Percentiles rank a stretch among this genome's conserved stretches.
Conservation (phyloP, 2,329 filamentous ascomycete species). For the Penicillium sp. region DNA sequence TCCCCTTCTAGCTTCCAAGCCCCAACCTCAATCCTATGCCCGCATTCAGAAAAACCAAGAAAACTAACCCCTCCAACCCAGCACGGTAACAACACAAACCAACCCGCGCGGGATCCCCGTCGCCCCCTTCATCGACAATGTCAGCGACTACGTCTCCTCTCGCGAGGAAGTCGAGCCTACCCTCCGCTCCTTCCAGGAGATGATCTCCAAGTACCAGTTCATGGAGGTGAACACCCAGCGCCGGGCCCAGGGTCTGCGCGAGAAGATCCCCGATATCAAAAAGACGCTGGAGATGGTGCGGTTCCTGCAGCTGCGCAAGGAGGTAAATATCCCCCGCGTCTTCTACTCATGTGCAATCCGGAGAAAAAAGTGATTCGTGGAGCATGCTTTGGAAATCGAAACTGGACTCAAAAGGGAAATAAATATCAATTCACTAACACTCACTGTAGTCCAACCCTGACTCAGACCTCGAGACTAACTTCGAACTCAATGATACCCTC, state of each 20-base stretch:
- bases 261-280: slow-evolving; percentile 94
- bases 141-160: slow-evolving; percentile 40
- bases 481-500: slow-evolving; percentile 92
- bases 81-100: slow-evolving; percentile 26
- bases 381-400: not conserved
- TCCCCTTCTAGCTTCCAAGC: not conserved
- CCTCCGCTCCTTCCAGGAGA: slow-evolving; percentile 41
- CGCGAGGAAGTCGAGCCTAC: slow-evolving; percentile 41
- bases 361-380: not conserved
- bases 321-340: slow-evolving; percentile 43
- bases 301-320: slow-evolving; percentile 70
- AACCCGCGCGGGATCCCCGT: slow-evolving; percentile 41
- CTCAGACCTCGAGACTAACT: slow-evolving; percentile 73
- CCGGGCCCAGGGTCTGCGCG: slow-evolving; percentile 68
- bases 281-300: slow-evolving; percentile 88
- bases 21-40: not conserved
- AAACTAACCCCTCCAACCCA: slow-evolving; percentile 18
- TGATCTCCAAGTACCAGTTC: slow-evolving; percentile 89
- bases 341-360: not conserved
- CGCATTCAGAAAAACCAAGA: not conserved
- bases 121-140: slow-evolving; percentile 42
- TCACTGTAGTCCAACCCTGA: slow-evolving; percentile 27
- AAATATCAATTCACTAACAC: not conserved
- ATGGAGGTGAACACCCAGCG: slow-evolving; percentile 93
- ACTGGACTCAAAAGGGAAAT: not conserved